Evolutionary conservation across 441 rosid genomes (phyloP).

Genomic region (Mallotus repandus): DNA sequence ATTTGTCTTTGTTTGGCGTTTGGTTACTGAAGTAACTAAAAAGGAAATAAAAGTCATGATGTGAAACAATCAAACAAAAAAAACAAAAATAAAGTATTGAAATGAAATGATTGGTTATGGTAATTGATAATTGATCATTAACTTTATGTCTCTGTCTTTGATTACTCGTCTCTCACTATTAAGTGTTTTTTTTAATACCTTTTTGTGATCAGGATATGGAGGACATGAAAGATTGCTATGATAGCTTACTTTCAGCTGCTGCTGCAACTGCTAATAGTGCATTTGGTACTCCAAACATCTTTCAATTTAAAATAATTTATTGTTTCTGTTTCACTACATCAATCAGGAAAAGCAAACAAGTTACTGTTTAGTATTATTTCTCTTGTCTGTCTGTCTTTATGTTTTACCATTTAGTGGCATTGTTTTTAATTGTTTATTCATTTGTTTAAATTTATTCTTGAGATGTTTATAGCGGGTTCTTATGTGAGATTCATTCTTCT

Average conservation of each 20-base stretch:
- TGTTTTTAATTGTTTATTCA: neutral
- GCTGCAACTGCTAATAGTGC: constrained; percentile 94
- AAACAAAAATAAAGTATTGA: neutral
- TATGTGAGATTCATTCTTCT: constrained; percentile 4
- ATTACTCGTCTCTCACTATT: neutral
- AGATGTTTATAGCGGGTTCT: constrained; percentile 5
- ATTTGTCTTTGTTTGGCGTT: neutral
- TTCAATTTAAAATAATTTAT: too few relatives aligned
- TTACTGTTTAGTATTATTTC: too few relatives aligned
- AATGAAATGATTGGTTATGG: neutral
- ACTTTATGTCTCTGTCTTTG: neutral
- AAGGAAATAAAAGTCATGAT: neutral
- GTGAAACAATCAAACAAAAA: neutral
- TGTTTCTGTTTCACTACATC: too few relatives aligned
- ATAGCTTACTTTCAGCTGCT: constrained; percentile 93
- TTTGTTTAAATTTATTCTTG: neutral
- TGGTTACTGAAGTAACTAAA: neutral
- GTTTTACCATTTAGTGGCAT: neutral
- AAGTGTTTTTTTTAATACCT: neutral
- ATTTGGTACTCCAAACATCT: constrained; percentile 47
- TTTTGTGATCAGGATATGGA: constrained; percentile 63
- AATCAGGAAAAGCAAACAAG: too few relatives aligned
- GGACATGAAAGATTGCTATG: constrained; percentile 88
- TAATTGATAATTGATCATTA: too few relatives aligned
- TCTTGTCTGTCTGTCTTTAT: neutral